A percentile compares a stretch with the other conserved stretches of the same genome.
Evolutionary conservation across 768 basidiomycete genomes (phyloP).

Genomic region (Lactarius hatsudake): DNA sequence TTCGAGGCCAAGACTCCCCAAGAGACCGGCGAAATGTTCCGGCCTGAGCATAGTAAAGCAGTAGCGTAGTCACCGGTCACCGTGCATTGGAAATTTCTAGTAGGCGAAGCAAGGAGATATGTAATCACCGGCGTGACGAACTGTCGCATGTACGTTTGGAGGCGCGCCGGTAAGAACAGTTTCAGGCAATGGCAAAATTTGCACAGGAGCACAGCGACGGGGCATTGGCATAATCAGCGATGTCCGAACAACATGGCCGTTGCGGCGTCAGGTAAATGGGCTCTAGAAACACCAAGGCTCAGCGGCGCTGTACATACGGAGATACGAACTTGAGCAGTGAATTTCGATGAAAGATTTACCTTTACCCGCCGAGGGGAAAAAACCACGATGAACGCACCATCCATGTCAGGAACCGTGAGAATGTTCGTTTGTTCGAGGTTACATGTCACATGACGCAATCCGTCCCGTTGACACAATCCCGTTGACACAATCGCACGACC

Average conservation of each 20-base stretch:
- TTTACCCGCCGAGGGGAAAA: neutral
- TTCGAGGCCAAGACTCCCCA: neutral
- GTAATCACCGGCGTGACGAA: neutral
- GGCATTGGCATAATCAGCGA: neutral
- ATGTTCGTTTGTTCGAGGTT: no score
- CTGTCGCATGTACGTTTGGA: neutral
- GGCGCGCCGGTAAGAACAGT: neutral
- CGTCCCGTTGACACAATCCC: no score
- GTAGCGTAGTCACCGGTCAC: neutral
- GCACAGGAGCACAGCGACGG: neutral
- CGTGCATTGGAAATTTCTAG: neutral
- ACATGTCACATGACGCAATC: slow-evolving; percentile 8
- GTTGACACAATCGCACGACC: neutral
- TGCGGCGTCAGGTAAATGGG: neutral
- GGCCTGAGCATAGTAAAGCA: neutral
- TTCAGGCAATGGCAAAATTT: neutral
- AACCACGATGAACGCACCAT: neutral
- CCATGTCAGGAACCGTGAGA: no score
- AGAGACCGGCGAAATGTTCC: neutral
- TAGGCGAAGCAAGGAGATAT: neutral
- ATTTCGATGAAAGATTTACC: neutral
- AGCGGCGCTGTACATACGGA: neutral
- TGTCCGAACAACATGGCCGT: neutral
- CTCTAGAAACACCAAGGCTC: neutral
- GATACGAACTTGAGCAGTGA: neutral